phyloP scores from a whole-genome alignment of 305 asterid species.

The Plantago coronopus region DNA sequence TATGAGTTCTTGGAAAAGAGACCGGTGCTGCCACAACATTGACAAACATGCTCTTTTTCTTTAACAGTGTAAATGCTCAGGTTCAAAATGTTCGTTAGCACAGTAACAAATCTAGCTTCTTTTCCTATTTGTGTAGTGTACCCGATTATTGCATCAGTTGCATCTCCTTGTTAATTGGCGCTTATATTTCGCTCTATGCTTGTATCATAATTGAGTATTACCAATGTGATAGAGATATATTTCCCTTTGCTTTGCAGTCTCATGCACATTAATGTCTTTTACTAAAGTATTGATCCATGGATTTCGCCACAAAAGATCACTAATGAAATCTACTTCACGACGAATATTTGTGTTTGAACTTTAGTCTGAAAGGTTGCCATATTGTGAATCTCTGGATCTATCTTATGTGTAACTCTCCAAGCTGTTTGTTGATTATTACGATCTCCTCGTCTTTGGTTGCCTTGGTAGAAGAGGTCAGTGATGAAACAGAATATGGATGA shows the following conservation, averaged over 20 bases:
- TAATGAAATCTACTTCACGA: too few species aligned
- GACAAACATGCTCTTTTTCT: conserved; percentile 27
- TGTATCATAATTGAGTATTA: conserved; percentile 27
- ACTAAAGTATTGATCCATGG: too few species aligned
- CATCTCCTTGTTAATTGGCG: conserved; percentile 30
- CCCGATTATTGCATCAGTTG: conserved; percentile 36
- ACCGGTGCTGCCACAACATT: conserved; percentile 75
- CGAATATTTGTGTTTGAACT: too few species aligned
- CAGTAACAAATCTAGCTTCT: conserved; percentile 34
- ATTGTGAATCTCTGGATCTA: too few species aligned
- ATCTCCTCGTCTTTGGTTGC: too few species aligned
- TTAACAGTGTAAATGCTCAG: conserved; percentile 40
- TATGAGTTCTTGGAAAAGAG: conserved; percentile 86
- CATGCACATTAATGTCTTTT: too few species aligned
- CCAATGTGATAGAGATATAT: conserved; percentile 14
- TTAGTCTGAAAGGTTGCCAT: too few species aligned
- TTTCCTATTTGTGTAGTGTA: conserved; percentile 28
- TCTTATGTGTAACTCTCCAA: too few species aligned
- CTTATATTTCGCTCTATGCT: conserved; percentile 28
- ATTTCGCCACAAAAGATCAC: too few species aligned
- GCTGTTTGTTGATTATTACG: too few species aligned
- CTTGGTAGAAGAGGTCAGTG: too few species aligned
- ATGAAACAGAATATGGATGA: too few species aligned
- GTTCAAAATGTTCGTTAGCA: conserved; percentile 34
- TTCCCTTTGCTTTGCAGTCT: conserved; percentile 8